Conservation (phyloP, 176 grass and related monocot genomes). For the Triticum timopheevii region DNA sequence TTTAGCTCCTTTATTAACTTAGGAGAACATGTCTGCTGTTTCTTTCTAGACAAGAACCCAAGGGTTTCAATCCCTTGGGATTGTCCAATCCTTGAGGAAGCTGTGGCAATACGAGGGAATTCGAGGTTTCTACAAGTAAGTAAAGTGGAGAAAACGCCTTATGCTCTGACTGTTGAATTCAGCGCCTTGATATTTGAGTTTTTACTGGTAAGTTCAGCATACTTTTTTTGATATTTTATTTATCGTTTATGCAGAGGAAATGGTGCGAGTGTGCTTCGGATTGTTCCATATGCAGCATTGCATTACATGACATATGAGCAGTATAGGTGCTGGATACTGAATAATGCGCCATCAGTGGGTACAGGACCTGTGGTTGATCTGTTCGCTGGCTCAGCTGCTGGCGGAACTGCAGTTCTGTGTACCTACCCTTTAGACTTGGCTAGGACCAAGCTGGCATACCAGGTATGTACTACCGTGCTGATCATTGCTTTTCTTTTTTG, state of each 20-base stretch:
- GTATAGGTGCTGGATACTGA: constrained; percentile 85
- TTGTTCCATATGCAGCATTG: constrained; percentile 94
- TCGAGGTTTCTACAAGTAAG: constrained; percentile 90
- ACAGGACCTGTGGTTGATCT: constrained; percentile 91
- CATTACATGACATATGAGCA: constrained; percentile 97
- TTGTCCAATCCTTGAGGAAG: constrained; percentile 69
- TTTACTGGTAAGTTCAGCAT: background rate
- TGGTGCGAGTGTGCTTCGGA: constrained; percentile 88
- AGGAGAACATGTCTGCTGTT: background rate
- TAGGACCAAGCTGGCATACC: constrained; percentile 90
- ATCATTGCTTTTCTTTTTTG: background rate
- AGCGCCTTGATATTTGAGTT: background rate
- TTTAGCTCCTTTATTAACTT: background rate
- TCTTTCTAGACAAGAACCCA: constrained; percentile 72
- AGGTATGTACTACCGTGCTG: constrained; percentile 50
- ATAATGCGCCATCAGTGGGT: constrained; percentile 67
- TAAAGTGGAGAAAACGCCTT: background rate
- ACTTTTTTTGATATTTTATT: background rate
- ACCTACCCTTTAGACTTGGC: constrained; percentile 94
- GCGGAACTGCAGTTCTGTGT: constrained; percentile 93
- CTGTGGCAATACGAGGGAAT: constrained; percentile 73
- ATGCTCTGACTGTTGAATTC: background rate
- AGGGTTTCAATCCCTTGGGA: constrained; percentile 85
- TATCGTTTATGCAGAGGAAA: constrained; percentile 60
- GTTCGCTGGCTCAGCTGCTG: constrained; percentile 86